Base-by-base conservation (phyloP, 345 rosid genomes). In the Murraya paniculata region DNA sequence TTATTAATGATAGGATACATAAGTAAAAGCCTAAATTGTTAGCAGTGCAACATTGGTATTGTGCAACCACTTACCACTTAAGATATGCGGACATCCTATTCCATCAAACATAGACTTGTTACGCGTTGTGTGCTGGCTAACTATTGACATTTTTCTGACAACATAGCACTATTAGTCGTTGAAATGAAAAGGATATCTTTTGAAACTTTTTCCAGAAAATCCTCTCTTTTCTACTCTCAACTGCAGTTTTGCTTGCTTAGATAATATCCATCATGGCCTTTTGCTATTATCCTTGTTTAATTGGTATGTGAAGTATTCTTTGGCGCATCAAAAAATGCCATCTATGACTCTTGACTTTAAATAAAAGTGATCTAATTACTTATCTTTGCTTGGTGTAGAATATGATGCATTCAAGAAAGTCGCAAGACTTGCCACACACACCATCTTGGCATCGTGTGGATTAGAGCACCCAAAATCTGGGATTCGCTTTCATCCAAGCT, bases 381-480 rank as follows among this genome's bases (percentile, higher is more conserved):
- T 6, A 65, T 39, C 31, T 19, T 62, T n/a, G 11, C 28, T 38
- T 68, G 16, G 16, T 79, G 86, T 86, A 89, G 91, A 82, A 73
- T 79, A 78, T 7, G 68, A 85, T 68, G 50, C 61, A 18, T 91
- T 88, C 75, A 91, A 89, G 81, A 86, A 78, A 80, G 82, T 89
- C 3, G 90, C 91, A 1, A 82, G 91, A 79, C 78, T 72, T 24
- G 85, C 89, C 16, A 91, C 90, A 1, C 91, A 89, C 66, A 79
- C 90, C 60, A 79, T 84, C 59, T 76, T 88, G 85, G 91, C 87
- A 10, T 90, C 84, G 0, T 89, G 87, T 75, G 88, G 89, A 36
- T 78, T 86, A 36, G 85, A 77, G 80, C 88, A 77, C 27, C 78
- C 88, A 18, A 79, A 83, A 77, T 67, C 84, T 16, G 30, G 64